A percentile compares a stretch with the other conserved stretches of the same genome.
phyloP scores from a whole-genome alignment of 2,329 filamentous ascomycete species.

The Chaetoscypha palmicola region DNA sequence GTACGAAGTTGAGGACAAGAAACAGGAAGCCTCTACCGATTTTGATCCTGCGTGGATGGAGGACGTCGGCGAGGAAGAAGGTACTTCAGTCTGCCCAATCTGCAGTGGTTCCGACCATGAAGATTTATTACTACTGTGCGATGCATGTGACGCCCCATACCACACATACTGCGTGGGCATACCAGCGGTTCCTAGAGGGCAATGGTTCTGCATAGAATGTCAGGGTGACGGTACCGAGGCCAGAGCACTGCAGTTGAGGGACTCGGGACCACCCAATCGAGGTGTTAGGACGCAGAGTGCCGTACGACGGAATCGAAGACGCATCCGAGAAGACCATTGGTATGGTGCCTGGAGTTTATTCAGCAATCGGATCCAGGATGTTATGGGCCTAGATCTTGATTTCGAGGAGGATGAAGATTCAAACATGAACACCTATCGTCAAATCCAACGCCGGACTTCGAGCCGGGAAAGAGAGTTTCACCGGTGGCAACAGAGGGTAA shows the following conservation, averaged over 20 bases:
- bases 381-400: conserved; percentile 69
- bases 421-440: conserved; percentile 42
- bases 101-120: conserved; percentile 77
- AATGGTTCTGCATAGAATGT: conserved; percentile 92
- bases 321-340: conserved; percentile 75
- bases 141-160: conserved; percentile 81
- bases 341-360: conserved; percentile 74
- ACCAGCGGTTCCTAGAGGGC: conserved; percentile 64
- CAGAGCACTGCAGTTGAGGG: conserved; percentile 33
- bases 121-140: conserved; percentile 80
- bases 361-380: conserved; percentile 55
- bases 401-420: conserved; percentile 68
- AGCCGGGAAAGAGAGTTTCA: conserved; percentile 51
- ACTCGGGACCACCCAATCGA: conserved; percentile 26
- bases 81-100: conserved; percentile 70
- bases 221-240: conserved; percentile 37
- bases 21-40: conserved; percentile 71
- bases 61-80: conserved; percentile 65
- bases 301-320: conserved; percentile 48
- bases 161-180: conserved; percentile 90
- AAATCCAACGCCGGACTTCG: conserved; percentile 43
- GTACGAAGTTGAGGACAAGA: conserved; percentile 69
- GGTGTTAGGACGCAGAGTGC: conserved; percentile 48
- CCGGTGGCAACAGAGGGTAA: conserved; percentile 77
- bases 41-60: conserved; percentile 74